Base-by-base conservation (phyloP, 225 moss, liverwort and hornwort genomes). In the Bryoerythrophyllum caledonicum region DNA sequence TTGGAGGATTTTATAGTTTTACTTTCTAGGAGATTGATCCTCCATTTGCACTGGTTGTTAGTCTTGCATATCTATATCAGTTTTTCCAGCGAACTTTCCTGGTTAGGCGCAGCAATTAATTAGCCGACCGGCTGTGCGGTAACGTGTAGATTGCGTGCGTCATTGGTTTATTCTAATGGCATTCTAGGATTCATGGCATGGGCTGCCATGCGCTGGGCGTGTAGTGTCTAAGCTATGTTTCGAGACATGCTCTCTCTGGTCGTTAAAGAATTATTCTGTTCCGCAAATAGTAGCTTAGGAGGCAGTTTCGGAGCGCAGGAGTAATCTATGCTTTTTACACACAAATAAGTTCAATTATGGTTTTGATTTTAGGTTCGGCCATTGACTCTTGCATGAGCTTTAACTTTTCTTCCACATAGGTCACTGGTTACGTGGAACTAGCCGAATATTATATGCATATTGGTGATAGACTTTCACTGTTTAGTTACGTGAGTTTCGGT, bases 91-190 rank as follows among this genome's bases (percentile, higher is more conserved):
- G 21, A 72, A 48, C 11, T 44, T 69, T 8, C 69, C 15, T 61
- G 46, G 28, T 35, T 48, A 23, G 68, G n/a, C 21, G 54, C 59
- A 59, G 27, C 28, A 58, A 28, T 59, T 60, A 4, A 15, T 30
- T 32, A 13, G 46, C 59, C 44, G 72, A 44, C 46, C 28, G 60
- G 43, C 21, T 60, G 60, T 14, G 30, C 21, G 48, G 26, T 44
- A 60, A 21, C 59, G 21, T 72, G 44, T 21, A 60, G 27, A 43
- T 58, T 13, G 60, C 32, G 21, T 58, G 12, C 43, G 19, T n/a
- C 43, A 32, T 72, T 55, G n/a, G 32, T 12, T 71, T 72, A 60
- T 15, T 72, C n/a, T 21, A 72, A 8, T 20, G 72, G 15, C 9
- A 12, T 46, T 46, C n/a, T 60, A 8, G 46, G 46, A 60, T 32